phyloP scores from a whole-genome alignment of 306 rosid genomes.

The Vigna mungo region DNA sequence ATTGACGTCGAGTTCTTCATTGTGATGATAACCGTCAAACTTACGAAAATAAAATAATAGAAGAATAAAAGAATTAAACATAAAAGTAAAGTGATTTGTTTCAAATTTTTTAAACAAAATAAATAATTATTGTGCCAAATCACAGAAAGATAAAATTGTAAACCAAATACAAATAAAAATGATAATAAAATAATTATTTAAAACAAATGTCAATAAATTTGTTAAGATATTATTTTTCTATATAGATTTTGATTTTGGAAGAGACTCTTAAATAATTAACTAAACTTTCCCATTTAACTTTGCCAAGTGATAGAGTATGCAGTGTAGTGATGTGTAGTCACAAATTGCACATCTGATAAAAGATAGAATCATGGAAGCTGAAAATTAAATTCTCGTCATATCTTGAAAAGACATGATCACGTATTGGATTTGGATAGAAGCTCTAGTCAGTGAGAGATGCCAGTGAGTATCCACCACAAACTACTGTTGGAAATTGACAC shows the following conservation, averaged over 20 bases:
- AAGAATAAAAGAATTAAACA: too few relatives aligned
- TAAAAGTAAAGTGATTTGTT: too few relatives aligned
- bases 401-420: conserved; percentile 20
- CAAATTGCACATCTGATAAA: not conserved
- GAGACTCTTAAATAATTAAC: not conserved
- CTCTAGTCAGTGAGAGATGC: conserved; percentile 15
- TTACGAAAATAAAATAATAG: too few relatives aligned
- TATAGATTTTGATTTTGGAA: too few relatives aligned
- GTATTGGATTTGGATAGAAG: not conserved
- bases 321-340: not conserved
- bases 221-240: too few relatives aligned
- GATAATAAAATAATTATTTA: too few relatives aligned
- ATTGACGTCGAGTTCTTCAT: too few relatives aligned
- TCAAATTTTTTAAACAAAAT: too few relatives aligned
- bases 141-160: too few relatives aligned
- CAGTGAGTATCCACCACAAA: conserved; percentile 38
- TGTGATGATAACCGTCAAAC: fast-evolving
- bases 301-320: not conserved
- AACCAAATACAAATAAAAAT: too few relatives aligned
- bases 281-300: not conserved
- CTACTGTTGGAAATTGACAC: conserved; percentile 42
- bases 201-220: too few relatives aligned
- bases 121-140: too few relatives aligned
- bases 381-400: conserved; percentile 5
- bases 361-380: conserved; percentile 2